A percentile compares a stretch with the other conserved stretches of the same genome.
Conservation (phyloP, 106 monocot species). For the Chionographis japonica region DNA sequence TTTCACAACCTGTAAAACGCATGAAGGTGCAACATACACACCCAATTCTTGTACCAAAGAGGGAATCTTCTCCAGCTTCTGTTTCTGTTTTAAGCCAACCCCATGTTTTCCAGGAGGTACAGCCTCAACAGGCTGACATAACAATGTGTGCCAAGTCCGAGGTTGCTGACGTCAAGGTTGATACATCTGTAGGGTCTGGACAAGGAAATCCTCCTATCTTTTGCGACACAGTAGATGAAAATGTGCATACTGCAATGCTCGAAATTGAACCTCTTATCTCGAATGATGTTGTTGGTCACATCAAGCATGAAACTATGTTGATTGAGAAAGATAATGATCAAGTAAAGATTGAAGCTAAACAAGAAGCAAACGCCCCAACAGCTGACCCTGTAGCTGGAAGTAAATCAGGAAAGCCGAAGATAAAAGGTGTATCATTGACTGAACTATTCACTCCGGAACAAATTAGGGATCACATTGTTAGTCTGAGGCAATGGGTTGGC, state of each 20-base stretch:
- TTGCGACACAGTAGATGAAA: conserved; percentile 22
- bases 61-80: conserved; percentile 39
- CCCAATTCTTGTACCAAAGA: conserved; percentile 25
- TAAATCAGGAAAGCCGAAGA: conserved; percentile 99
- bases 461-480: conserved; percentile 74
- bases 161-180: conserved; percentile 40
- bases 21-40: conserved; percentile 47
- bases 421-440: conserved; percentile 96
- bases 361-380: conserved; percentile 38
- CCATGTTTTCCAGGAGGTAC: conserved; percentile 23
- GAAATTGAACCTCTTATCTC: conserved; percentile 16
- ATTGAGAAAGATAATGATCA: conserved; percentile 36
- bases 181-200: conserved; percentile 21
- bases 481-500: conserved; percentile 92
- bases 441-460: conserved; percentile 98
- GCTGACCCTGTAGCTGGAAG: conserved; percentile 40
- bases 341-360: conserved; percentile 42
- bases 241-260: conserved; percentile 16
- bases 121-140: conserved; percentile 15
- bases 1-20: conserved; percentile 48
- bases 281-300: conserved; percentile 25
- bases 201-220: conserved; percentile 13
- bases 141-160: conserved; percentile 24
- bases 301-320: conserved; percentile 46
- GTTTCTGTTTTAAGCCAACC: conserved; percentile 28